Base-by-base conservation (phyloP, 768 basidiomycete genomes). In the Suillus hirtellus region DNA sequence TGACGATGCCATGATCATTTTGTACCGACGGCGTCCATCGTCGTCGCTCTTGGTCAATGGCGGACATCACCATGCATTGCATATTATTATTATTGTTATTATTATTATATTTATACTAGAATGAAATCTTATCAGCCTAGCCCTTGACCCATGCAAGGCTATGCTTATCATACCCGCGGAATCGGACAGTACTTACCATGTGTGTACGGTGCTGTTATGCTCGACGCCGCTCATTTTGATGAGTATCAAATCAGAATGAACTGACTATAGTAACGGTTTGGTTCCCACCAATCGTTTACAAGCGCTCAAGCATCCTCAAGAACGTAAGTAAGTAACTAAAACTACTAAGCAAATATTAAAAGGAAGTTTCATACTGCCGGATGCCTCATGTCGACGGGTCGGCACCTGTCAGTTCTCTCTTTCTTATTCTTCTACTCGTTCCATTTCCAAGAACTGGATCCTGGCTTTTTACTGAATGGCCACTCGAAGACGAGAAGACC, bases 381-480 rank as follows among this genome's bases (percentile, higher is more conserved):
- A 53, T 64, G 84, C 86, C 87, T 88, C 87, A 87, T 88, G 87
- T 85, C 80, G 77, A 77, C 78, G 70, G 77, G 73, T 66, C 72
- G 69, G 76, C 75, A 70, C 69, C 71, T 67, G 72, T 71, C 69
- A 52, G 9, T 17, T 67, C 68, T 66, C 66, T 66, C 66, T 62
- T 65, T 66, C 68, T 71, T 50, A 50, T 65, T 65, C 60, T 61
- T 69, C 62, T 60, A 64, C 60, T 68, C 67, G 62, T 66, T 68
- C 70, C 73, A 68, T 70, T 70, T 65, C 24, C 63, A 65, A 62
- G 34, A 65, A 58, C 60, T 61, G 59, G 49, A 61, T 43, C 59
- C 19, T 60, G 66, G 31, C 54, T 64, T 63, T n/a, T 46, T 24
- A 52, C 66, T 69, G 71, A 69, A 75, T 80, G 78, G 71, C 69